Evolutionary conservation across 208 protist genomes (phyloP), one percentile per base, ranked within the genome.

Genomic region (Trypanosoma cruzi): DNA sequence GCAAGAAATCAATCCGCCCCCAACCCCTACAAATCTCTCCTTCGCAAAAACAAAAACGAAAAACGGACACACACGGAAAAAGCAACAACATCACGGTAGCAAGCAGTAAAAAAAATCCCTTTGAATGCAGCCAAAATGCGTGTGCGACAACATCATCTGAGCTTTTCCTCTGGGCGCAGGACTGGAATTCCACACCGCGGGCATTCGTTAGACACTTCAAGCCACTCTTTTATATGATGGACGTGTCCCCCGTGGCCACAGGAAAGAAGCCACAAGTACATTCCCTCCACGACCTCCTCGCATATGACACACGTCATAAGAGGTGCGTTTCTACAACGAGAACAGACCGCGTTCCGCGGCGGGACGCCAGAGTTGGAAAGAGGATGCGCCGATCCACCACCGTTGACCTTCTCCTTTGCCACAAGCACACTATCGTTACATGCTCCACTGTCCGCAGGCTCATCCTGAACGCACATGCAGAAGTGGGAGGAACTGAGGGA

Each of bases 241-340:
- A 86, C 77, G 55, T 96, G 90, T 1, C 90, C 90, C 44, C 90
- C 90, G 63, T 96, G 90, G 0, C 90, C 86, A 59, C 90, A 96
- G n/a, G 75, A 81, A 28, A 84, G 83, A 62, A 92, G 78, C 84
- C 87, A 93, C 34, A 88, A 75, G 61, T 84, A 96, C n/a, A 94
- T 69, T 2, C 90, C 90, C 50, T 94, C 88, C 56, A 96, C 90
- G 29, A 89, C 74, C 62, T 88, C 82, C 64, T 93, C 83, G 32
- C 90, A 96, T 18, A 96, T 87, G 22, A 91, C 88, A 66, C 90
- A 96, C 14, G 62, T 79, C 84, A 91, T 92, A 3, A 78, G 76
- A 28, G 58, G 54, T 18, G 44, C 60, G 74, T 75, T 80, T 65
- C 66, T 54, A 71, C 85, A 91, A 48, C 52, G 55, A 2, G 64